Evolutionary conservation across 352 stramenopile species (phyloP).

Genomic region (Pseudoperonospora humuli): DNA sequence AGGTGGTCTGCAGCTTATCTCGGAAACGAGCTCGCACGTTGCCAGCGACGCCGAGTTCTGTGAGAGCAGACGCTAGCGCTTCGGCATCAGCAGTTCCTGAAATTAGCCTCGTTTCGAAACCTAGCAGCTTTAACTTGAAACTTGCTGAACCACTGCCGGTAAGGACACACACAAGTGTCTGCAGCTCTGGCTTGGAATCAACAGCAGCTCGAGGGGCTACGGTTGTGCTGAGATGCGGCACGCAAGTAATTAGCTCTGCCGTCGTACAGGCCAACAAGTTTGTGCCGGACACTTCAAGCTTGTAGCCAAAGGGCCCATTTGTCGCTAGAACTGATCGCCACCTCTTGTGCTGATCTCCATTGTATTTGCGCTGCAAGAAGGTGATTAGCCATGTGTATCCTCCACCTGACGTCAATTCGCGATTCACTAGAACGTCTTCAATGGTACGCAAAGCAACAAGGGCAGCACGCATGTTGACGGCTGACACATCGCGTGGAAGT

Average conservation of each 20-base stretch:
- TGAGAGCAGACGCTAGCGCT: conserved; percentile 39
- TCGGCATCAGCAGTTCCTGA: conserved; percentile 1
- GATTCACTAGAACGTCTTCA: conserved; percentile 41
- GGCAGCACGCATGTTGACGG: conserved; percentile 61
- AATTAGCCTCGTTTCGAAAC: conserved; percentile 30
- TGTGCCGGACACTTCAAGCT: conserved; percentile 34
- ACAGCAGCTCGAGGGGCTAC: conserved; percentile 40
- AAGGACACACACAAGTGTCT: conserved; percentile 43
- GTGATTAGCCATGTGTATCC: conserved; percentile 79
- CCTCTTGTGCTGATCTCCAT: conserved; percentile 49
- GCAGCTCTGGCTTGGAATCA: conserved; percentile 42
- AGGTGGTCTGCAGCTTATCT: conserved; percentile 25
- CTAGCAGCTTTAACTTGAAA: conserved; percentile 65
- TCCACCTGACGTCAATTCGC: conserved; percentile 51
- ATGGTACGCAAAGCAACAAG: conserved; percentile 50
- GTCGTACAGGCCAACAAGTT: conserved; percentile 61
- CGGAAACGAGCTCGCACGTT: conserved; percentile 42
- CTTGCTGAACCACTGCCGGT: conserved; percentile 9
- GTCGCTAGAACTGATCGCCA: conserved; percentile 37
- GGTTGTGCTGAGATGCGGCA: conserved; percentile 32
- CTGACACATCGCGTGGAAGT: conserved; percentile 81
- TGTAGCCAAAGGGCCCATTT: conserved; percentile 30
- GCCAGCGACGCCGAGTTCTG: conserved; percentile 48
- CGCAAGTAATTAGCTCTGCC: conserved; percentile 30
- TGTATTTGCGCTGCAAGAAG: conserved; percentile 46